A percentile compares a stretch with the other conserved stretches of the same genome.
Evolutionary conservation across 2,329 filamentous ascomycete genomes (phyloP).

Genomic region (Epichloe bromicola): DNA sequence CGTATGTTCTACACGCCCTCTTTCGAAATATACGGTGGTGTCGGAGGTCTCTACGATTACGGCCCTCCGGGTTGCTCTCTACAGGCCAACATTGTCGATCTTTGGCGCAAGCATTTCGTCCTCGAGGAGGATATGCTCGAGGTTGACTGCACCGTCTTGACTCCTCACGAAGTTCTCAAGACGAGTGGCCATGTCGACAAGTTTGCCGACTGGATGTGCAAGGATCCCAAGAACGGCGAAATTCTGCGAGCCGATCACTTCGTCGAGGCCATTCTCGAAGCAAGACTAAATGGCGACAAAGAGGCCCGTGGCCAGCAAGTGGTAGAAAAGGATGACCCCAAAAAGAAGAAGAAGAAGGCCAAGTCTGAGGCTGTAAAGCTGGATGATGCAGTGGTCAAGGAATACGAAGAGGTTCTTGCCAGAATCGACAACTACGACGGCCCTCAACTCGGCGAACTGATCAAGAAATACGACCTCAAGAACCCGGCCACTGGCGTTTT

Average conservation of each 20-base stretch:
- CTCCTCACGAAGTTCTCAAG: slow-evolving; percentile 86
- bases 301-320: slow-evolving; percentile 77
- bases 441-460: slow-evolving; percentile 71
- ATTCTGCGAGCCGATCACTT: slow-evolving; percentile 94
- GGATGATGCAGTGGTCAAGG: slow-evolving; percentile 70
- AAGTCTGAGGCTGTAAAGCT: slow-evolving; percentile 70
- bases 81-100: slow-evolving; percentile 75
- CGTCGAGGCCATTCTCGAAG: slow-evolving; percentile 86
- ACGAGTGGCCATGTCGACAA: slow-evolving; percentile 95
- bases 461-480: slow-evolving; percentile 81
- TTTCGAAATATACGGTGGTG: slow-evolving; percentile 90
- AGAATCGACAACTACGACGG: slow-evolving; percentile 93
- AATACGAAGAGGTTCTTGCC: slow-evolving; percentile 85
- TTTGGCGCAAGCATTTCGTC: slow-evolving; percentile 89
- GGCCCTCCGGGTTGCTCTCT: slow-evolving; percentile 79
- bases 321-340: slow-evolving; percentile 58
- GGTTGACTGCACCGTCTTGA: slow-evolving; percentile 87
- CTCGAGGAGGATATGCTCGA: slow-evolving; percentile 91
- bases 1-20: slow-evolving; percentile 90
- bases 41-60: slow-evolving; percentile 85
- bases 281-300: slow-evolving; percentile 78
- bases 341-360: slow-evolving; percentile 86
- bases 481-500: slow-evolving; percentile 71
- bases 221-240: slow-evolving; percentile 94
- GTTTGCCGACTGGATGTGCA: slow-evolving; percentile 99